Conservation (phyloP, 495 filamentous ascomycete species). For the Aspergillus incahuasiensis region DNA sequence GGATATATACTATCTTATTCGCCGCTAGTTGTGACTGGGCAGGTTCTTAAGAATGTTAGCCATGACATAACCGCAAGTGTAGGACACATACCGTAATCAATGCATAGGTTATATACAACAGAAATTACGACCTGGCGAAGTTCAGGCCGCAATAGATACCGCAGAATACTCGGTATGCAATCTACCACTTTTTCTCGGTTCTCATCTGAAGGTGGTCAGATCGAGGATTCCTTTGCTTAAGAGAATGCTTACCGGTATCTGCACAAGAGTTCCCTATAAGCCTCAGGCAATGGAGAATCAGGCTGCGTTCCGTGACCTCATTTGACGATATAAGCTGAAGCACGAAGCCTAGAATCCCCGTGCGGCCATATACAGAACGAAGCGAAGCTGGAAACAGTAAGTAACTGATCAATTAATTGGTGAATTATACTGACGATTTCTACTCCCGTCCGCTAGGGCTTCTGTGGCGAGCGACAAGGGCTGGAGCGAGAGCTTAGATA, state of each 20-base stretch:
- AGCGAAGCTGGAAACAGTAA: constrained; percentile 48
- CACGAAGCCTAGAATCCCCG: constrained; percentile 65
- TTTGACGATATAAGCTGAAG: constrained; percentile 47
- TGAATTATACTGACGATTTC: constrained; percentile 54
- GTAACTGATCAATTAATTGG: not conserved
- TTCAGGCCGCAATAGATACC: constrained; percentile 44
- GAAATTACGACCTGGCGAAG: constrained; percentile 56
- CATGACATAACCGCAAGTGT: not conserved
- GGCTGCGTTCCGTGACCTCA: constrained; percentile 26
- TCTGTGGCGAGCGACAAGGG: constrained; percentile 51
- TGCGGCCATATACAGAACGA: constrained; percentile 60
- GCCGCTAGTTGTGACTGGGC: constrained; percentile 59
- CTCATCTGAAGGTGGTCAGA: constrained; percentile 50
- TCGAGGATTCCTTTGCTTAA: not conserved
- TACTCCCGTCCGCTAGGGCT: constrained; percentile 60
- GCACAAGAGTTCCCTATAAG: constrained; percentile 78
- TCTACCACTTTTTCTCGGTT: constrained; percentile 65
- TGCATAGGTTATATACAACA: constrained; percentile 68
- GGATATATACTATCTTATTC: constrained; percentile 45
- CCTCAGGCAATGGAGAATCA: constrained; percentile 56
- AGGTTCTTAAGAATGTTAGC: constrained; percentile 36
- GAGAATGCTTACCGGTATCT: constrained; percentile 57
- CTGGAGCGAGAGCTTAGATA: constrained; percentile 37
- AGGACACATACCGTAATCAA: constrained; percentile 59
- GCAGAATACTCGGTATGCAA: constrained; percentile 52